These are phyloP conservation scores for Kazachstania martiniae DNA, from an alignment of 805 yeast genomes.

Conservation along the genomic window DNA sequence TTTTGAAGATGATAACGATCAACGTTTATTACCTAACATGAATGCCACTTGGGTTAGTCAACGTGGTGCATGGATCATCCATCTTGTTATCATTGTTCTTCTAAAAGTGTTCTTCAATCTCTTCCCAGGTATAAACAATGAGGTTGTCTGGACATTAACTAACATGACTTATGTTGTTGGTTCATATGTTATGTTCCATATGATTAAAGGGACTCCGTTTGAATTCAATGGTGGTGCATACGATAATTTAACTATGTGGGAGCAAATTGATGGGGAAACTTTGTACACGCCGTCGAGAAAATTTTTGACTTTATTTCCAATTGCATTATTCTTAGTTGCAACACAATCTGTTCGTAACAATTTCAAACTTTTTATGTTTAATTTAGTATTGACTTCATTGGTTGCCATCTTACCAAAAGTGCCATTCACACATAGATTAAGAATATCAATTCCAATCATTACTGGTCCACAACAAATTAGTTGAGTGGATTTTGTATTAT, in stretches of 20 bases:
- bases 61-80: conserved; percentile 94
- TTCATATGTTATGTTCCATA: conserved; percentile 90
- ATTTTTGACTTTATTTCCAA: conserved; percentile 83
- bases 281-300: conserved; percentile 95
- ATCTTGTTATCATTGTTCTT: conserved; percentile 67
- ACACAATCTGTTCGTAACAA: conserved; percentile 89
- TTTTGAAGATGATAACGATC: conserved; percentile 85
- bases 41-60: conserved; percentile 95
- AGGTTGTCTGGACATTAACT: conserved; percentile 89
- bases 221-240: conserved; percentile 95
- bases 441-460: conserved; percentile 47
- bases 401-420: conserved; percentile 86
- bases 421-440: conserved; percentile 68
- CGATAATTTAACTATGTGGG: conserved; percentile 97
- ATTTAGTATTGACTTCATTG: conserved; percentile 63
- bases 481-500: conserved; percentile 4
- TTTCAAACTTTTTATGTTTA: conserved; percentile 64
- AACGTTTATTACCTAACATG: conserved; percentile 74
- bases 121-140: conserved; percentile 62
- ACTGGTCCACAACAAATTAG: conserved; percentile 30
- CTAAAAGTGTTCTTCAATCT: conserved; percentile 69
- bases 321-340: conserved; percentile 69
- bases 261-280: conserved; percentile 88
- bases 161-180: conserved; percentile 85
- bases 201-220: conserved; percentile 93